Evolutionary conservation across 768 basidiomycete genomes (phyloP).

Genomic region (Suillus tomentosus): DNA sequence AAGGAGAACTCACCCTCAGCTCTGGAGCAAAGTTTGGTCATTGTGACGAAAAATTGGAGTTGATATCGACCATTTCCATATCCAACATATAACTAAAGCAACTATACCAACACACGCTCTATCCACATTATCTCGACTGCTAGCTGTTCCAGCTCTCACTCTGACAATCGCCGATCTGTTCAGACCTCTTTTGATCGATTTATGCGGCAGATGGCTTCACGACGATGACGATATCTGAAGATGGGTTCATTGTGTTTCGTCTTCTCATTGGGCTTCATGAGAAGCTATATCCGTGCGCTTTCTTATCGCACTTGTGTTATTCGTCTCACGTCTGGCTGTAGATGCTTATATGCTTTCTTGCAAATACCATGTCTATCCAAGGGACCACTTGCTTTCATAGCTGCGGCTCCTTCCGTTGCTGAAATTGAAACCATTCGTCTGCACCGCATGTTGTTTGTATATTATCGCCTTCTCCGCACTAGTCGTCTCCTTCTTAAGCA

Average conservation of each 20-base stretch:
- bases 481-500: conserved; percentile 68
- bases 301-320: conserved; percentile 10
- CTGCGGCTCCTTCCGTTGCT: conserved; percentile 30
- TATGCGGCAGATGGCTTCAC: conserved; percentile 81
- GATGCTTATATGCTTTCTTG: conserved; percentile 58
- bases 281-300: conserved; percentile 70
- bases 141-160: conserved; percentile 65
- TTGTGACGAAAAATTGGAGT: no score
- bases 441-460: conserved; percentile 72
- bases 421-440: conserved; percentile 47
- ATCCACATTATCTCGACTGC: conserved; percentile 55
- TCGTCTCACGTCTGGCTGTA: conserved; percentile 28
- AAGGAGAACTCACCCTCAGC: no score
- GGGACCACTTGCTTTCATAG: conserved; percentile 57
- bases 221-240: conserved; percentile 45
- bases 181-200: conserved; percentile 75
- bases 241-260: conserved; percentile 60
- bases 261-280: conserved; percentile 66
- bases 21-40: no score
- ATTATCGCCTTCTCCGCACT: conserved; percentile 76
- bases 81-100: conserved; percentile 39
- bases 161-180: conserved; percentile 62
- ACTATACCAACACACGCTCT: conserved; percentile 48
- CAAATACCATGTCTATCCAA: conserved; percentile 41
- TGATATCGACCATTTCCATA: conserved; percentile 25